Evolutionary conservation across 2,329 filamentous ascomycete species (phyloP).

Genomic region (Sporothrix luriei): DNA sequence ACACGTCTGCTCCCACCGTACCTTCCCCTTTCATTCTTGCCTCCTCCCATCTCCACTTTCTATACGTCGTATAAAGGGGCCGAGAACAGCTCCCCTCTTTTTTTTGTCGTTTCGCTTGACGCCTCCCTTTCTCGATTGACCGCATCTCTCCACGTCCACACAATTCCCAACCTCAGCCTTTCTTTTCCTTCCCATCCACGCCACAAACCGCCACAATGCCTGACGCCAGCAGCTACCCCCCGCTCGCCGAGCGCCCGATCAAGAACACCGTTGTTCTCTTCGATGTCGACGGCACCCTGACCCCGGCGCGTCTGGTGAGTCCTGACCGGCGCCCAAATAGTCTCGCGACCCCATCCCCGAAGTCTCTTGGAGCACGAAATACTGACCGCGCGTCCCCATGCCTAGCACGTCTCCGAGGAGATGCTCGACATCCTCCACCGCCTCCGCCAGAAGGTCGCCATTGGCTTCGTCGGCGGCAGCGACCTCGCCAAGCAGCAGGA

Average conservation of each 20-base stretch:
- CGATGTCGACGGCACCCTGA: conserved; percentile 93
- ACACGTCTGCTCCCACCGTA: not conserved
- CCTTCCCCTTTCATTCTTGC: conserved; percentile 11
- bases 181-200: not conserved
- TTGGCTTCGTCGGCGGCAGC: conserved; percentile 90
- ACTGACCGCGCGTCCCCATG: not conserved
- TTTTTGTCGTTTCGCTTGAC: not conserved
- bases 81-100: conserved; percentile 15
- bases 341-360: not conserved
- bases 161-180: not conserved
- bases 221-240: conserved; percentile 56
- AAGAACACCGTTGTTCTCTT: conserved; percentile 95
- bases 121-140: conserved; percentile 13
- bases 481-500: conserved; percentile 95
- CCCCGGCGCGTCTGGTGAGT: conserved; percentile 73
- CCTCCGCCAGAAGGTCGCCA: conserved; percentile 83
- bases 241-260: conserved; percentile 79
- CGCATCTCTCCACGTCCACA: not conserved
- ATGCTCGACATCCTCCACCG: conserved; percentile 78
- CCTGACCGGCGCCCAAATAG: not conserved
- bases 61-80: conserved; percentile 12
- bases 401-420: conserved; percentile 70
- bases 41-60: conserved; percentile 16
- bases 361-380: conserved; percentile 18
- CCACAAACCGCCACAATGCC: conserved; percentile 24